Percentiles rank a stretch among this genome's conserved stretches.
phyloP scores from a whole-genome alignment of 2,329 filamentous ascomycete species.

The Cladosporium colombiae region DNA sequence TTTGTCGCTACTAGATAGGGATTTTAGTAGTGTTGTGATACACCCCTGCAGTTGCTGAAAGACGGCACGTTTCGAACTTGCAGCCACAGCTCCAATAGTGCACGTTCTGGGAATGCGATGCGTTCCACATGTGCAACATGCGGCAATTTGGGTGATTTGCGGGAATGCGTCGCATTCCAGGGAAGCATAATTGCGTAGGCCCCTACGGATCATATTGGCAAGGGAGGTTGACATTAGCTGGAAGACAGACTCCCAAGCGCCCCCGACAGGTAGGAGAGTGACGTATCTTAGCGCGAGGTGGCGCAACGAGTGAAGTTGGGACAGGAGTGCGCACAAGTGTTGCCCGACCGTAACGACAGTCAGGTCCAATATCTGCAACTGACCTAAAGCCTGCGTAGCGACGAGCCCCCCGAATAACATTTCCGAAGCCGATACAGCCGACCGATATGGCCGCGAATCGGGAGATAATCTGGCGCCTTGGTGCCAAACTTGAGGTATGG shows the following conservation, averaged over 20 bases:
- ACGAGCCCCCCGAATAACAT: constrained; percentile 1
- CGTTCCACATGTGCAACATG: constrained; percentile 3
- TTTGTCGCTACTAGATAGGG: constrained; percentile 3
- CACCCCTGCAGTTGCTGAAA: constrained; percentile 5
- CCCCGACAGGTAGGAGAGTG: background rate
- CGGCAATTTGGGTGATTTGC: constrained; percentile 2
- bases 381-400: constrained; percentile 1
- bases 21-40: constrained; percentile 7
- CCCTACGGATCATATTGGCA: background rate
- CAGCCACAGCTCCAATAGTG: constrained; percentile 4
- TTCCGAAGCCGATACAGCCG: background rate
- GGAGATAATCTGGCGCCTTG: background rate
- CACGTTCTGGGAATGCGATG: constrained; percentile 11
- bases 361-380: constrained; percentile 9
- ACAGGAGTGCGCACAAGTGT: constrained; percentile 9
- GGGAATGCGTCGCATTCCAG: constrained; percentile 6
- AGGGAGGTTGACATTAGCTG: constrained; percentile 7
- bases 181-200: constrained; percentile 12
- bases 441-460: too few relatives aligned
- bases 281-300: constrained; percentile 10
- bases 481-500: background rate
- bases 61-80: background rate
- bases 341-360: constrained; percentile 5
- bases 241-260: constrained; percentile 10
- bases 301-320: constrained; percentile 5